A percentile compares a stretch with the other conserved stretches of the same genome.
Evolutionary conservation across 2,329 filamentous ascomycete species (phyloP).

Genomic region (Hypoxylon sp.): DNA sequence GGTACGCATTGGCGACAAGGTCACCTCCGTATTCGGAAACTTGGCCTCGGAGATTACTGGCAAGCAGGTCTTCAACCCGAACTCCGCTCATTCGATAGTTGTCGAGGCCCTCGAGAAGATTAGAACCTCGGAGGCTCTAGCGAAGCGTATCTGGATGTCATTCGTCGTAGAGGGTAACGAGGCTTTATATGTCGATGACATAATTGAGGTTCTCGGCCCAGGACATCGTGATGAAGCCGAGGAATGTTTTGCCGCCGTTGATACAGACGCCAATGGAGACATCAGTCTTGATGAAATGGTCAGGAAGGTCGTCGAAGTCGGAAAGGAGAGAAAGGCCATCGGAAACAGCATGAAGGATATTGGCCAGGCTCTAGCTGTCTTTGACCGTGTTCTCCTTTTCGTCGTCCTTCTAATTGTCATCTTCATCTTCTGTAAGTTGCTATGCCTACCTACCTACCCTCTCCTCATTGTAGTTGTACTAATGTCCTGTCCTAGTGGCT

Average conservation of each 20-base stretch:
- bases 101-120: constrained; percentile 87
- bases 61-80: constrained; percentile 93
- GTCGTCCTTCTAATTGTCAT: constrained; percentile 83
- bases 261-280: constrained; percentile 90
- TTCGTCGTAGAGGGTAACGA: constrained; percentile 93
- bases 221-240: constrained; percentile 80
- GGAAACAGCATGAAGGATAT: constrained; percentile 96
- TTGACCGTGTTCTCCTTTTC: constrained; percentile 85
- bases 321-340: constrained; percentile 87
- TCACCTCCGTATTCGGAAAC: constrained; percentile 92
- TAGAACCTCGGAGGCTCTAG: constrained; percentile 86
- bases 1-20: constrained; percentile 87
- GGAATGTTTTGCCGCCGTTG: constrained; percentile 82
- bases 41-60: constrained; percentile 94
- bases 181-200: constrained; percentile 79
- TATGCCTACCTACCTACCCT: neutral
- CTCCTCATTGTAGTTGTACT: neutral
- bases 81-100: constrained; percentile 88
- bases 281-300: constrained; percentile 97
- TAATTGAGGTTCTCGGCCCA: constrained; percentile 85
- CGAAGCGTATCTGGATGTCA: constrained; percentile 97
- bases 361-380: constrained; percentile 88
- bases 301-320: constrained; percentile 82
- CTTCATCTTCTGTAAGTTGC: constrained; percentile 81
- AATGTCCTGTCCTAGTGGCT: constrained; percentile 61